phyloP scores from a whole-genome alignment of 305 asterid species.

The Plantago lanceolata region DNA sequence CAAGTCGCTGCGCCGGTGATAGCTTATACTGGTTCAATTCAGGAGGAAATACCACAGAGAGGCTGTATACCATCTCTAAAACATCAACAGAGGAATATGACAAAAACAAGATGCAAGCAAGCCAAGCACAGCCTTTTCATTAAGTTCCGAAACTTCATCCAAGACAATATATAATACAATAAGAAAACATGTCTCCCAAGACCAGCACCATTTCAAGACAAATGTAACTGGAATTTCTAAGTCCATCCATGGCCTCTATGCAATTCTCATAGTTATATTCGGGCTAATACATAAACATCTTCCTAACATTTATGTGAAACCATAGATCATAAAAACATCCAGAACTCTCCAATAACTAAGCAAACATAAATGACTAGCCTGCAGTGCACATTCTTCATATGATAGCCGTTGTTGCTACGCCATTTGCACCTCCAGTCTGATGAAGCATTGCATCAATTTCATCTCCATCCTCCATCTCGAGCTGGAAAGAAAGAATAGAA shows the following conservation, averaged over 20 bases:
- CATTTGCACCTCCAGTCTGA: slow-evolving; percentile 19
- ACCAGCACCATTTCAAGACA: no score
- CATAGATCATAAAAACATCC: not conserved
- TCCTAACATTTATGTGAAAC: not conserved
- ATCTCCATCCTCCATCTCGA: slow-evolving; percentile 18
- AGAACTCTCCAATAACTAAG: not conserved
- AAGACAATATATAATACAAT: not conserved
- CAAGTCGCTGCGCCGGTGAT: no score
- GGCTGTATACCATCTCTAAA: no score
- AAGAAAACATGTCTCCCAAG: no score
- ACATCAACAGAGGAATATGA: no score
- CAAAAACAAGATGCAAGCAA: not conserved
- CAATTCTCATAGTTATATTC: not conserved
- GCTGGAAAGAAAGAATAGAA: slow-evolving; percentile 7
- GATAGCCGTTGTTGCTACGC: not conserved
- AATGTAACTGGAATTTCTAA: no score
- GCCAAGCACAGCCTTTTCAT: not conserved
- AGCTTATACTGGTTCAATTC: no score
- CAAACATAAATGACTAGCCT: not conserved
- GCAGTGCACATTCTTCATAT: not conserved
- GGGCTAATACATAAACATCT: not conserved
- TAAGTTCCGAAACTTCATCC: not conserved
- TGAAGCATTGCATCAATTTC: slow-evolving; percentile 23
- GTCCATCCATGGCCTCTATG: not conserved
- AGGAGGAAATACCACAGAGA: no score